Evolutionary conservation across 345 rosid genomes (phyloP), one percentile per base, ranked within the genome.

Genomic region (Salix viminalis): DNA sequence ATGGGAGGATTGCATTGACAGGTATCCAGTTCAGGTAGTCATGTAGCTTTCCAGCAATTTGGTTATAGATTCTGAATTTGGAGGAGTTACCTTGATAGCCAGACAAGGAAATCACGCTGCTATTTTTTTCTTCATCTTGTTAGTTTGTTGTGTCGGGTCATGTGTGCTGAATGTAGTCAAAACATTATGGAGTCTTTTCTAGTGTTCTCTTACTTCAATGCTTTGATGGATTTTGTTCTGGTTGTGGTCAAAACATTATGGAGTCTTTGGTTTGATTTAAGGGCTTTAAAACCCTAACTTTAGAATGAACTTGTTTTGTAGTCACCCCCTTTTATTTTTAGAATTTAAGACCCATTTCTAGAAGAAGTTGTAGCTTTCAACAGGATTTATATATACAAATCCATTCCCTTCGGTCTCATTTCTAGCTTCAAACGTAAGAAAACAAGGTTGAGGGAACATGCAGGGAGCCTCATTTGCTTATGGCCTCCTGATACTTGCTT

Each of bases 1-100:
- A 56, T 80, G 83, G 83, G 73, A 80, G 5, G 79, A 80, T 69
- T 80, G 83, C 75, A 74, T 79, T 69, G 70, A 79, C 78, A 69
- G 66, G 75, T 79, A 79, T 34, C 97, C 97, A 0, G 99, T 95
- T 71, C 72, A 92, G 87, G 79, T 85, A 10, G 81, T 26, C 3
- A 32, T 77, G 67, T 88, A 85, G 76, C 76, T 87, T 42, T 60
- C 71, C 64, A 11, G 70, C 32, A 74, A 69, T 67, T 44, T 42
- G 11, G 8, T 79, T 80, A 52, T 69, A 52, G 70, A 74, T 28
- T 48, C 30, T 65, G 23, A 56, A 76, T 14, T 34, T 60, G 18
- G 73, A 67, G 48, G 70, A 74, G 58, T 36, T 58, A 64, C 60
- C 72, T 56, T 48, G 70, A 70, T 37, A 58, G 74, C 78, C 76